These are phyloP conservation scores for Ganoderma lucidum DNA, from an alignment of 1,284 basidiomycete species.

Conservation along the genomic window DNA sequence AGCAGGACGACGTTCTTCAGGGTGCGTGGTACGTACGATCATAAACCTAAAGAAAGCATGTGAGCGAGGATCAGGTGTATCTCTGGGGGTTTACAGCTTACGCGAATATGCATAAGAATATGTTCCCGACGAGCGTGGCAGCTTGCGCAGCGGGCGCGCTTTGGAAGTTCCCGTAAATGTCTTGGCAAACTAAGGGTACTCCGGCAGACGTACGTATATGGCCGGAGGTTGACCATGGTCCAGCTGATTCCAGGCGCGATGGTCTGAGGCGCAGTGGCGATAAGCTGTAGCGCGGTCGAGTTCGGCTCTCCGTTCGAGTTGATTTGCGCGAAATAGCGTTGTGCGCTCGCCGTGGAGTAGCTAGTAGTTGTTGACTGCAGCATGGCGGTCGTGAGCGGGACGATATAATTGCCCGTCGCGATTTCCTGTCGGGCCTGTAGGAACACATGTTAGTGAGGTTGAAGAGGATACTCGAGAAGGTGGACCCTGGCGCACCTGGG, in stretches of 20 bases:
- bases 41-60: conserved; percentile 23
- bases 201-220: conserved; percentile 45
- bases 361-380: conserved; percentile 36
- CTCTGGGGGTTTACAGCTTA: conserved; percentile 33
- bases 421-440: conserved; percentile 44
- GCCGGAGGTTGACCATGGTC: conserved; percentile 52
- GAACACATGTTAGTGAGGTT: background rate
- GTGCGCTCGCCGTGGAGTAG: conserved; percentile 40
- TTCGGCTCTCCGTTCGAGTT: conserved; percentile 44
- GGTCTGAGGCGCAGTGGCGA: conserved; percentile 55
- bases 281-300: conserved; percentile 48
- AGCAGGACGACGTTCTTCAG: conserved; percentile 45
- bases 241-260: conserved; percentile 48
- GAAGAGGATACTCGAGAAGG: background rate
- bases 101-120: conserved; percentile 57
- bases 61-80: background rate
- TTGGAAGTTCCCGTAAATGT: background rate
- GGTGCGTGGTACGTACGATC: conserved; percentile 31
- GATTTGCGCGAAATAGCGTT: conserved; percentile 42
- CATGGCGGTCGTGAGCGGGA: conserved; percentile 39
- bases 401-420: conserved; percentile 42
- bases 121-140: conserved; percentile 57
- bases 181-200: background rate
- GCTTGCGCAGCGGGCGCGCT: conserved; percentile 56
- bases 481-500: conserved; percentile 35